phyloP scores from a whole-genome alignment of 1,284 basidiomycete genomes.

The Trichosporon sp. region DNA sequence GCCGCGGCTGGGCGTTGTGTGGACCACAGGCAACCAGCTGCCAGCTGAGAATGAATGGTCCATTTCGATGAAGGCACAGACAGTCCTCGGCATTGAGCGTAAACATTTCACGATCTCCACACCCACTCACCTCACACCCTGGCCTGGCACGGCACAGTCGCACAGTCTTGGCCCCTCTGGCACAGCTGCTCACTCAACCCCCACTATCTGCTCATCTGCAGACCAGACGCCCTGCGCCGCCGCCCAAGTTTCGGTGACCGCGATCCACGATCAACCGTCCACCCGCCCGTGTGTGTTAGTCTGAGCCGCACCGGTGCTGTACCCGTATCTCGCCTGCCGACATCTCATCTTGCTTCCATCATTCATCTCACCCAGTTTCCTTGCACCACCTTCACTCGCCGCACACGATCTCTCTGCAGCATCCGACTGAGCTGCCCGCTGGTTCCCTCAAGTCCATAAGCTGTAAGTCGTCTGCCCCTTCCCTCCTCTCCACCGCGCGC shows the following conservation, averaged over 20 bases:
- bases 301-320: not conserved
- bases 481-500: not conserved
- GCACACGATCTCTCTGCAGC: not conserved
- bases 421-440: not conserved
- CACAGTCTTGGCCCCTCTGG: not conserved
- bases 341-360: not conserved
- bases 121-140: not conserved
- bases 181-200: conserved; percentile 1
- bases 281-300: not conserved
- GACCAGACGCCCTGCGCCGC: not conserved
- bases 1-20: not conserved
- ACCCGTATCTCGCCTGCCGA: not conserved
- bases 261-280: conserved; percentile 9
- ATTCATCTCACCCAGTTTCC: not conserved
- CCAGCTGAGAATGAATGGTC: not conserved
- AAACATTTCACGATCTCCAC: conserved; percentile 13
- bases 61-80: not conserved
- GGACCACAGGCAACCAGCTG: not conserved
- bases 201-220: not conserved
- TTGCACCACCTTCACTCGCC: not conserved
- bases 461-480: not conserved
- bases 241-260: not conserved
- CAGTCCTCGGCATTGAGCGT: not conserved
- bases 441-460: not conserved
- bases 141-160: not conserved